Evolutionary conservation across 805 yeast genomes (phyloP).

Genomic region (Schwanniomyces yamadae): DNA sequence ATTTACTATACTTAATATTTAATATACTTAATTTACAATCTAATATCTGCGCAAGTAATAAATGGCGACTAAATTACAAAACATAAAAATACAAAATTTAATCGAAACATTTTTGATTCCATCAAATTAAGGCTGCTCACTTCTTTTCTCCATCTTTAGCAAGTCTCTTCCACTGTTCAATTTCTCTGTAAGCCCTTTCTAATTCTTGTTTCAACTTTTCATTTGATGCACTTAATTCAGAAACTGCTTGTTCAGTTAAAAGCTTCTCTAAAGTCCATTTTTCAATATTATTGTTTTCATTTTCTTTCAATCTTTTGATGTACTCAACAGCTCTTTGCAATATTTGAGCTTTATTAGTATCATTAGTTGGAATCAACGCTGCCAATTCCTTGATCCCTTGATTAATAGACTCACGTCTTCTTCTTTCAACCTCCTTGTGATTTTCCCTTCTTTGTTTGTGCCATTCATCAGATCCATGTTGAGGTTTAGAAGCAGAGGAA

Average conservation of each 20-base stretch:
- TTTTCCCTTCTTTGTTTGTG: conserved; percentile 79
- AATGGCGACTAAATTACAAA: too few relatives aligned
- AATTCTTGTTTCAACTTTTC: conserved; percentile 85
- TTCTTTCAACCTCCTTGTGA: conserved; percentile 93
- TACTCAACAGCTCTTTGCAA: conserved; percentile 86
- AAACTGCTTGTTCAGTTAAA: conserved; percentile 85
- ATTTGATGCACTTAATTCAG: conserved; percentile 80
- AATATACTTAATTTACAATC: too few relatives aligned
- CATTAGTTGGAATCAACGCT: conserved; percentile 74
- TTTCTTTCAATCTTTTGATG: conserved; percentile 84
- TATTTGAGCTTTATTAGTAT: conserved; percentile 88
- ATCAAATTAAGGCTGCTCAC: neutral
- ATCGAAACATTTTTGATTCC: neutral
- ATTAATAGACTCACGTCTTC: conserved; percentile 87
- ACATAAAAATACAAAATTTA: conserved; percentile 1
- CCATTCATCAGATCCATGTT: conserved; percentile 82
- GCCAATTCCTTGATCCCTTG: conserved; percentile 82
- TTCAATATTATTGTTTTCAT: conserved; percentile 84
- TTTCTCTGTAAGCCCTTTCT: conserved; percentile 88
- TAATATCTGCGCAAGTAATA: too few relatives aligned
- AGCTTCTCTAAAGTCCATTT: conserved; percentile 95
- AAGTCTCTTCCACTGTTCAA: conserved; percentile 71
- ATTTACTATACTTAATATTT: too few relatives aligned
- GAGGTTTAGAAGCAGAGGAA: conserved; percentile 43
- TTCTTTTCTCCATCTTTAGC: conserved; percentile 31